A percentile compares a stretch with the other conserved stretches of the same genome.
Conservation (phyloP, 768 basidiomycete species). For the Amanita exitialis region DNA sequence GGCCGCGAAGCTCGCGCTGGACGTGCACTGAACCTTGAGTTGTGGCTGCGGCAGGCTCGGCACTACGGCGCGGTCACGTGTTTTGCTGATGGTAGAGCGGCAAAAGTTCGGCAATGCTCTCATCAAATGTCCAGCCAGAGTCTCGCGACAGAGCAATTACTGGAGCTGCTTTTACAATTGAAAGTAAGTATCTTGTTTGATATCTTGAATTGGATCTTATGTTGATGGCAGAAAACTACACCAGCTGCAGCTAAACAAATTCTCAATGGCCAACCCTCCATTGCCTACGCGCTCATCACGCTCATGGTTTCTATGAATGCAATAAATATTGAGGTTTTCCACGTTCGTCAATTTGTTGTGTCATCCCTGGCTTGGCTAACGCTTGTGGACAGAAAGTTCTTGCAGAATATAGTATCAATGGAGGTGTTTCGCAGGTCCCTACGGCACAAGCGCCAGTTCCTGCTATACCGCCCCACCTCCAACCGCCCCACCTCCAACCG, state of each 20-base stretch:
- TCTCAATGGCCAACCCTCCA: constrained; percentile 63
- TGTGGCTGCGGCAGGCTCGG: not conserved
- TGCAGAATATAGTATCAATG: constrained; percentile 34
- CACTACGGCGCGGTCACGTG: not conserved
- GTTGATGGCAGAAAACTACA: constrained; percentile 51
- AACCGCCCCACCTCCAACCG: constrained; percentile 26
- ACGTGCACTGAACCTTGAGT: not conserved
- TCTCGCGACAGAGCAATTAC: constrained; percentile 52
- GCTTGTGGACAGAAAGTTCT: constrained; percentile 42
- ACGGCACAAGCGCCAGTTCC: constrained; percentile 24
- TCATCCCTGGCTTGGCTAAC: constrained; percentile 5
- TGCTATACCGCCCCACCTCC: constrained; percentile 39
- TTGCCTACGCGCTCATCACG: constrained; percentile 66
- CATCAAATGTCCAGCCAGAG: constrained; percentile 39
- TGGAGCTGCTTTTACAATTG: constrained; percentile 68
- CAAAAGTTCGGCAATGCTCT: not conserved
- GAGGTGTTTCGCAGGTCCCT: constrained; percentile 16
- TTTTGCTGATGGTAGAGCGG: not conserved
- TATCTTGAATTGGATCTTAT: not conserved
- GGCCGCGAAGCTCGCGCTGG: not conserved
- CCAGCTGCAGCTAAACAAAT: constrained; percentile 60
- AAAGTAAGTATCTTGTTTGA: constrained; percentile 31
- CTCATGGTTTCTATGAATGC: constrained; percentile 75
- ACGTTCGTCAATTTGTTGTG: constrained; percentile 29
- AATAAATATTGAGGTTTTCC: constrained; percentile 65